Evolutionary conservation across 495 filamentous ascomycete genomes (phyloP).

Genomic region (Penicillium angulare): DNA sequence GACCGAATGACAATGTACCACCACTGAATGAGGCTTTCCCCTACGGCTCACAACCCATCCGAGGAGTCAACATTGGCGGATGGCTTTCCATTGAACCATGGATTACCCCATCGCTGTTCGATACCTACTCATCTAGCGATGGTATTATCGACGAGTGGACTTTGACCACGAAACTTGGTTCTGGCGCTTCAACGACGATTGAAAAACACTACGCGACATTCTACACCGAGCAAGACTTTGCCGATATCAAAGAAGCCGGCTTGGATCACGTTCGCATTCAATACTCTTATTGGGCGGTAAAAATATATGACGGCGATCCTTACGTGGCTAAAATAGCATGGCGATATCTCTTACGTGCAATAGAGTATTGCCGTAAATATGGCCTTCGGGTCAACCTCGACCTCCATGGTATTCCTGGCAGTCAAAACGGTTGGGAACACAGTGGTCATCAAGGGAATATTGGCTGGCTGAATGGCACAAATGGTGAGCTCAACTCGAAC

Average conservation of each 20-base stretch:
- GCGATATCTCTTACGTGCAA: slow-evolving; percentile 89
- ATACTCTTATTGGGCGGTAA: slow-evolving; percentile 93
- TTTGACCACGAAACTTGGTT: slow-evolving; percentile 66
- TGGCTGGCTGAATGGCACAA: slow-evolving; percentile 76
- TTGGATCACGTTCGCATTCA: slow-evolving; percentile 96
- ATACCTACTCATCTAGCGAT: slow-evolving; percentile 55
- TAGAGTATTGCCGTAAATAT: slow-evolving; percentile 92
- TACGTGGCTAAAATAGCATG: slow-evolving; percentile 86
- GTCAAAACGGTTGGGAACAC: slow-evolving; percentile 91
- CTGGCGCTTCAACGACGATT: slow-evolving; percentile 56
- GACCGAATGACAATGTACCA: slow-evolving; percentile 77
- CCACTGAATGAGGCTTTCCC: slow-evolving; percentile 64
- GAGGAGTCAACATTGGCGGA: slow-evolving; percentile 91
- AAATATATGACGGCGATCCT: slow-evolving; percentile 80
- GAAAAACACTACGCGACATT: slow-evolving; percentile 92
- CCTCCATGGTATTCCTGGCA: slow-evolving; percentile 79
- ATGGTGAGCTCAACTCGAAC: slow-evolving; percentile 60
- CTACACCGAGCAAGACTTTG: slow-evolving; percentile 78
- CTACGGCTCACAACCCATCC: slow-evolving; percentile 77
- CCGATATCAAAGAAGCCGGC: slow-evolving; percentile 80
- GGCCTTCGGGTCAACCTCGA: slow-evolving; percentile 94
- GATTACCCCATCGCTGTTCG: slow-evolving; percentile 89
- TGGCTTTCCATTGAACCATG: slow-evolving; percentile 96
- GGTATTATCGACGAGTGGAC: slow-evolving; percentile 89
- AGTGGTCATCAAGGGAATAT: slow-evolving; percentile 71